Percentiles rank a stretch among this genome's conserved stretches.
phyloP scores from a whole-genome alignment of 257 asterid genomes.

The Echites panduratus region DNA sequence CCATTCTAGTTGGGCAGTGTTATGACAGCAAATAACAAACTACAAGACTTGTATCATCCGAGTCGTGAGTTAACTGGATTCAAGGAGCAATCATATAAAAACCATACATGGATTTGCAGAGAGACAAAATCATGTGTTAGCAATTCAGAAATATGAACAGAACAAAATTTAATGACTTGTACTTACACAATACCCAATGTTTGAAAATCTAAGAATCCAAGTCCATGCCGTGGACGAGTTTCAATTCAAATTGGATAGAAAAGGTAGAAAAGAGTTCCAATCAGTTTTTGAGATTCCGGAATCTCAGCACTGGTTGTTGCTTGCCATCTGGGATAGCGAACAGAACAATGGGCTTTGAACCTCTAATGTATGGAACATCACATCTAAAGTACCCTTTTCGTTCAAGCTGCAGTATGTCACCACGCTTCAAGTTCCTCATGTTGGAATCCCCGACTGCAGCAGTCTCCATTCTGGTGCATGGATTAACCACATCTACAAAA shows the following conservation, averaged over 20 bases:
- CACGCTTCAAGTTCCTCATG: conserved; percentile 76
- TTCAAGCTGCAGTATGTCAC: conserved; percentile 84
- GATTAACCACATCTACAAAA: conserved; percentile 69
- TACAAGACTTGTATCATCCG: not conserved
- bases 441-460: conserved; percentile 76
- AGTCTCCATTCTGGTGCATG: conserved; percentile 62
- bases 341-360: conserved; percentile 62
- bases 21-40: not conserved
- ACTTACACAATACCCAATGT: not conserved
- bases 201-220: not conserved
- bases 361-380: conserved; percentile 60
- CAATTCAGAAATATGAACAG: not conserved
- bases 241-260: not conserved
- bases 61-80: not conserved
- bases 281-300: conserved; percentile 5
- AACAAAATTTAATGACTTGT: not conserved
- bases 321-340: conserved; percentile 93
- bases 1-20: not conserved
- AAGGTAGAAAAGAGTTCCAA: not conserved
- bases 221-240: not conserved
- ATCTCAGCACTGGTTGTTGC: conserved; percentile 59
- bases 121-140: not conserved
- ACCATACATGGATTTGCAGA: not conserved
- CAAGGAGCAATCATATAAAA: not conserved
- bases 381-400: conserved; percentile 90